Evolutionary conservation across 352 stramenopile genomes (phyloP).

Genomic region (Peronospora belbahrii): DNA sequence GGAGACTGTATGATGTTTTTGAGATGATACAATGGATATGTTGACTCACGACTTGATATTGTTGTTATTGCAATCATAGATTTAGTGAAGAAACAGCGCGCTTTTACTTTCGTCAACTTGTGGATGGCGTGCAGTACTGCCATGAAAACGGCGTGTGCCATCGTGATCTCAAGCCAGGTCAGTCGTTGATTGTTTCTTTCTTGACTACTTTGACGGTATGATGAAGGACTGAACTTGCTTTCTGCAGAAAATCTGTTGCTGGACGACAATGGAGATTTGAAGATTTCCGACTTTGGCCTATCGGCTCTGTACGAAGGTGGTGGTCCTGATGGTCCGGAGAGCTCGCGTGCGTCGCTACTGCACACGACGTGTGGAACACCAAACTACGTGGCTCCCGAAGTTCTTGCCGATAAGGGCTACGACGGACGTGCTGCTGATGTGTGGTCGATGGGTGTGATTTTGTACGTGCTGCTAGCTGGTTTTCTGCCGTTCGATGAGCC

Average conservation of each 20-base stretch:
- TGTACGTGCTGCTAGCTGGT: slow-evolving; percentile 92
- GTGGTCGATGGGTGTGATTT: slow-evolving; percentile 98
- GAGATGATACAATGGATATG: too few species aligned
- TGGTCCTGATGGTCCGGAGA: slow-evolving; percentile 69
- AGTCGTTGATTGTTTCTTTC: slow-evolving; percentile 3
- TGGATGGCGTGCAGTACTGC: slow-evolving; percentile 95
- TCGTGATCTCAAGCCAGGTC: slow-evolving; percentile 92
- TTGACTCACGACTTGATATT: background rate
- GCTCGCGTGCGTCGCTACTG: slow-evolving; percentile 83
- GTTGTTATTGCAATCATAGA: slow-evolving; percentile 14
- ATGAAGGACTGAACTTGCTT: background rate
- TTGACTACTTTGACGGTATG: background rate
- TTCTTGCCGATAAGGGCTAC: slow-evolving; percentile 93
- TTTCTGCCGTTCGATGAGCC: slow-evolving; percentile 93
- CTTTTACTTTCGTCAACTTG: slow-evolving; percentile 98
- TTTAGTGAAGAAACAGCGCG: slow-evolving; percentile 94
- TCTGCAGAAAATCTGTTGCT: slow-evolving; percentile 91
- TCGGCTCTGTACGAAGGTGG: slow-evolving; percentile 89
- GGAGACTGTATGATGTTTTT: too few species aligned
- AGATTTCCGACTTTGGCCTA: slow-evolving; percentile 99
- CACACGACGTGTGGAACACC: slow-evolving; percentile 95
- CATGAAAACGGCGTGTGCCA: slow-evolving; percentile 96
- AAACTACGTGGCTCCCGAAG: slow-evolving; percentile 94
- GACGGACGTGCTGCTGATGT: slow-evolving; percentile 88
- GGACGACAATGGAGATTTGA: slow-evolving; percentile 94